Evolutionary conservation across 257 asterid genomes (phyloP).

Genomic region (Solanum neorickii): DNA sequence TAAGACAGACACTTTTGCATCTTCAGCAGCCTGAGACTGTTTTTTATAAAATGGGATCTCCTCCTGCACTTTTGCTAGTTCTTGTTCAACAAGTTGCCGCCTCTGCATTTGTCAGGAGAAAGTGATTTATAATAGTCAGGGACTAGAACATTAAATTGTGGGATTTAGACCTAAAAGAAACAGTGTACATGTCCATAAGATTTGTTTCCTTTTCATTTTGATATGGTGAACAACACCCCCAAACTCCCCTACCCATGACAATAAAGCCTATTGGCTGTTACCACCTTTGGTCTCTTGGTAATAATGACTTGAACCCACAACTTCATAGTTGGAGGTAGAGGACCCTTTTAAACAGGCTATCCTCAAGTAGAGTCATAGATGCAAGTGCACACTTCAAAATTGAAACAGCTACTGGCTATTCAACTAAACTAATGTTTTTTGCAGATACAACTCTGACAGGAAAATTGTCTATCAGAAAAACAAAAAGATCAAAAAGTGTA

Average conservation of each 20-base stretch:
- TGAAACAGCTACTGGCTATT: neutral
- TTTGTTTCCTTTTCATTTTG: neutral
- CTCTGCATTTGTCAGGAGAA: slow-evolving; percentile 40
- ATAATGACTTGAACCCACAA: neutral
- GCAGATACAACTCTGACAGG: neutral
- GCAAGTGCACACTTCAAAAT: neutral
- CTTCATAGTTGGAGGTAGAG: neutral
- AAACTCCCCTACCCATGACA: neutral
- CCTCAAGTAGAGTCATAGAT: neutral
- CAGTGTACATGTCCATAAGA: neutral
- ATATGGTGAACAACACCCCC: neutral
- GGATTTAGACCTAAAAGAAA: neutral
- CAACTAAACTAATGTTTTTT: neutral
- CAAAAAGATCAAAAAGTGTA: neutral
- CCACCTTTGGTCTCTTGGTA: neutral
- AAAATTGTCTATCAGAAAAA: neutral
- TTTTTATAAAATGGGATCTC: slow-evolving; percentile 68
- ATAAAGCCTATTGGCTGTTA: neutral
- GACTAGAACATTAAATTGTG: neutral
- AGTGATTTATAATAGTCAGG: neutral
- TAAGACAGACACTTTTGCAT: slow-evolving; percentile 49
- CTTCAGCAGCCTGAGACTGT: slow-evolving; percentile 65
- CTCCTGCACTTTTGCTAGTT: slow-evolving; percentile 66
- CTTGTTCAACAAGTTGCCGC: slow-evolving; percentile 70
- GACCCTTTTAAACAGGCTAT: neutral